These are phyloP conservation scores for Entophlyctis helioformis DNA, from an alignment of 192 early-diverging fungal genomes.

Conservation along the genomic window DNA sequence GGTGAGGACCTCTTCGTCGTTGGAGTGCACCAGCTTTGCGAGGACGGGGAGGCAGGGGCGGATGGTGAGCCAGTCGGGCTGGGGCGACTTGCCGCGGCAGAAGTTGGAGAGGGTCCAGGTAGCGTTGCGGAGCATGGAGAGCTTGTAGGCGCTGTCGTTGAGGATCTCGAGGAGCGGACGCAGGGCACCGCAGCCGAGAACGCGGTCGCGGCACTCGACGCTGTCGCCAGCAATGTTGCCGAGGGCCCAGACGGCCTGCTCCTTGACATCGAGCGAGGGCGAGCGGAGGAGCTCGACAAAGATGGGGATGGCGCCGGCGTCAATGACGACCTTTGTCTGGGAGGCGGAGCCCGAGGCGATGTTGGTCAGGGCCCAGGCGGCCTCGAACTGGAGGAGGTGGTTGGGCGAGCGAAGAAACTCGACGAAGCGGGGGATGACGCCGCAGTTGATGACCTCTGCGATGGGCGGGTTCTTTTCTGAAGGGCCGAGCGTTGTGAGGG, in stretches of 20 bases:
- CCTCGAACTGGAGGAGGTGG: constrained; percentile 92
- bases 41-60: constrained; percentile 75
- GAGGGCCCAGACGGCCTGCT: constrained; percentile 98
- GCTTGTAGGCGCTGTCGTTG: constrained; percentile 72
- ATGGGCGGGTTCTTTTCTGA: constrained; percentile 95
- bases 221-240: constrained; percentile 99
- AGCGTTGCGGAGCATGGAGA: constrained; percentile 96
- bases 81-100: constrained; percentile 95
- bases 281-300: constrained; percentile 84
- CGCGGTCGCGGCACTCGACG: constrained; percentile 80
- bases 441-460: constrained; percentile 85
- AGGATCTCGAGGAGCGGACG: constrained; percentile 78
- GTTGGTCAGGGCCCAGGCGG: constrained; percentile 98
- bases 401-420: constrained; percentile 80
- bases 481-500: too few species aligned
- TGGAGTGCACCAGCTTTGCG: constrained; percentile 78
- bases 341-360: constrained; percentile 92
- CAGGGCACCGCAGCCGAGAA: constrained; percentile 70
- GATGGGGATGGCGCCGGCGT: constrained; percentile 80
- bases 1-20: constrained; percentile 90
- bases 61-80: constrained; percentile 83
- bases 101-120: constrained; percentile 99
- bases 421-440: constrained; percentile 90
- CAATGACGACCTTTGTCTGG: constrained; percentile 90
- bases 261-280: constrained; percentile 75